Conservation (phyloP, 345 rosid genomes). For the Populus alba region DNA sequence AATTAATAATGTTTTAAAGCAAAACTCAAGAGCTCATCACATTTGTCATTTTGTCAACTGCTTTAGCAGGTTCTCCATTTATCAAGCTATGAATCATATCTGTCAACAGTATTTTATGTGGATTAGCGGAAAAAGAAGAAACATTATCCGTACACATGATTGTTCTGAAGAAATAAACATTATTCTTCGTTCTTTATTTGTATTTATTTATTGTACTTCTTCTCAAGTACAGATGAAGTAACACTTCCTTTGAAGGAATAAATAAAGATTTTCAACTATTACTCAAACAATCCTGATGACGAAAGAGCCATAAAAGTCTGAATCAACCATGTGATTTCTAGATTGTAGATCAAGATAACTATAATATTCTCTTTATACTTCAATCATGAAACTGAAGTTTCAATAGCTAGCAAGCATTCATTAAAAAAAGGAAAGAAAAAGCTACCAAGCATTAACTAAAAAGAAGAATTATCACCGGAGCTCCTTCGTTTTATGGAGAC, state of each 20-base stretch:
- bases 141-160: not conserved
- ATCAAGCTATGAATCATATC: not conserved
- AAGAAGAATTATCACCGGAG: too few relatives aligned
- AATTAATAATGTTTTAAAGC: not conserved
- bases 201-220: not conserved
- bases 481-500: accelerated
- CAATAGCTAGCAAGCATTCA: not conserved
- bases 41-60: not conserved
- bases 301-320: not conserved
- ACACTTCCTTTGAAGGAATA: not conserved
- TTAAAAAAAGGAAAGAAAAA: too few relatives aligned
- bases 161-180: not conserved
- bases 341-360: not conserved
- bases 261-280: not conserved
- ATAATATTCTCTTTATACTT: not conserved
- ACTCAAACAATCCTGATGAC: not conserved
- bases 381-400: not conserved
- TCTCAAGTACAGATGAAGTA: not conserved
- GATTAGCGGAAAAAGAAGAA: not conserved
- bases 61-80: not conserved
- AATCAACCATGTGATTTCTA: not conserved
- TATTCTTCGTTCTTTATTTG: not conserved
- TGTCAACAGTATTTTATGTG: not conserved
- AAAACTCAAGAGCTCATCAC: too few relatives aligned
- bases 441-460: not conserved